Evolutionary conservation across 257 asterid species (phyloP).

Genomic region (Fraxinus anomala): DNA sequence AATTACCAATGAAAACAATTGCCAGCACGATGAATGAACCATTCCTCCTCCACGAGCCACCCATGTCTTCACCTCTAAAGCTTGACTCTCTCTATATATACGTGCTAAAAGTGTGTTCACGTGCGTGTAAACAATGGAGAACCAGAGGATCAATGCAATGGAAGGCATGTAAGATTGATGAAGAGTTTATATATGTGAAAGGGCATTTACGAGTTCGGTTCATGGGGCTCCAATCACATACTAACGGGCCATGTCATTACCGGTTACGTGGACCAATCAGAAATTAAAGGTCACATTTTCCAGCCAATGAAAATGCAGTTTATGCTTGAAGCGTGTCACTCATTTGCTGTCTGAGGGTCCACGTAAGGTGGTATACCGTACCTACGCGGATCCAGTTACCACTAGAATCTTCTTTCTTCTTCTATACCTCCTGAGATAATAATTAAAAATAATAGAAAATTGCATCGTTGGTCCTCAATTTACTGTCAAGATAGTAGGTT

Average conservation of each 20-base stretch:
- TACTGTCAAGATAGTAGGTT: no score
- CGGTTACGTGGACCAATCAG: conserved; percentile 46
- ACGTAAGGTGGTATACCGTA: neutral
- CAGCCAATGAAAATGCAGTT: conserved; percentile 33
- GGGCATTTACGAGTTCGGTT: conserved; percentile 2
- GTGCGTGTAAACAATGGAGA: neutral
- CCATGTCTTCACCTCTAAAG: conserved; percentile 26
- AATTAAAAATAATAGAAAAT: no score
- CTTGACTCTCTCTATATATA: neutral
- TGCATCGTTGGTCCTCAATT: no score
- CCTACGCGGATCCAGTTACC: neutral
- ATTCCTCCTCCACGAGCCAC: conserved; percentile 36
- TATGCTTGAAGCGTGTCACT: conserved; percentile 19
- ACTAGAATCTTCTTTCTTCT: neutral
- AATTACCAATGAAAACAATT: conserved; percentile 40
- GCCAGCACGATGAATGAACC: conserved; percentile 36
- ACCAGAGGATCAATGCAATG: neutral
- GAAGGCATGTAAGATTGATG: neutral
- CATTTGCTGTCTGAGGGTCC: neutral
- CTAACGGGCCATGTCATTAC: conserved; percentile 25
- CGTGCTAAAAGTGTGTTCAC: neutral
- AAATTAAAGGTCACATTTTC: neutral
- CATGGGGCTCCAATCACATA: neutral
- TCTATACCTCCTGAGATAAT: neutral
- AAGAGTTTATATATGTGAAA: neutral